Conservation (phyloP, 371 early-diverging fungal genomes). For the Rhizopus delemar region DNA sequence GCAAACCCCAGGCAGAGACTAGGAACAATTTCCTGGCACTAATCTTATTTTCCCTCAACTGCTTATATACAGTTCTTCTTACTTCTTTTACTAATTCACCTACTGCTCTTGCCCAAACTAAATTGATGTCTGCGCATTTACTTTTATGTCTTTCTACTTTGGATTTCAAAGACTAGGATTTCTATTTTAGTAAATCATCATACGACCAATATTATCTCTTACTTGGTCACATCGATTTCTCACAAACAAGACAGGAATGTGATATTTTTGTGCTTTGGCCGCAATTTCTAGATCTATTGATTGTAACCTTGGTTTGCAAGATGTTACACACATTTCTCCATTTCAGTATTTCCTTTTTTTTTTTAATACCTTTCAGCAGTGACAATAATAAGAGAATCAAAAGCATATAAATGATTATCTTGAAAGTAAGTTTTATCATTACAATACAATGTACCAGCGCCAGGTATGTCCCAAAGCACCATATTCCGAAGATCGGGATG, state of each 20-base stretch:
- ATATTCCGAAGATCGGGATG: conserved; percentile 46
- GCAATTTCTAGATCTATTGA: conserved; percentile 43
- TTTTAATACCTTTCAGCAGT: conserved; percentile 42
- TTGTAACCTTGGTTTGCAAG: conserved; percentile 26
- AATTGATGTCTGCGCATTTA: conserved; percentile 7
- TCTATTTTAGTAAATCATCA: not conserved
- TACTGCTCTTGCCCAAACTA: conserved; percentile 38
- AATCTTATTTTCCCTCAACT: conserved; percentile 39
- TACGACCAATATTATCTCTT: not conserved
- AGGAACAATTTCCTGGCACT: conserved; percentile 36
- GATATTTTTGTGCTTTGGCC: conserved; percentile 34
- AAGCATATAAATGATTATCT: conserved; percentile 46
- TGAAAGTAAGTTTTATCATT: conserved; percentile 43
- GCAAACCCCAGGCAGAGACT: conserved; percentile 46
- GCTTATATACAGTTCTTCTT: conserved; percentile 30
- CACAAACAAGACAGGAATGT: conserved; percentile 46
- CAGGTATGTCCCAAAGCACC: conserved; percentile 55
- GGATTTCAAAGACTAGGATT: conserved; percentile 35
- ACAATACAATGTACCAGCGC: conserved; percentile 38
- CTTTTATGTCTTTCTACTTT: conserved; percentile 33
- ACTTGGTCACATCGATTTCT: conserved; percentile 50
- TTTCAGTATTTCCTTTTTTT: not conserved
- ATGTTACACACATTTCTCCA: conserved; percentile 1
- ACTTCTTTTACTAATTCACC: conserved; percentile 47
- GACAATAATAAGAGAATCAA: conserved; percentile 52